Evolutionary conservation across 176 grass and related monocot genomes (phyloP), one percentile per base, ranked within the genome.

Genomic region (Oryza glumipatula): DNA sequence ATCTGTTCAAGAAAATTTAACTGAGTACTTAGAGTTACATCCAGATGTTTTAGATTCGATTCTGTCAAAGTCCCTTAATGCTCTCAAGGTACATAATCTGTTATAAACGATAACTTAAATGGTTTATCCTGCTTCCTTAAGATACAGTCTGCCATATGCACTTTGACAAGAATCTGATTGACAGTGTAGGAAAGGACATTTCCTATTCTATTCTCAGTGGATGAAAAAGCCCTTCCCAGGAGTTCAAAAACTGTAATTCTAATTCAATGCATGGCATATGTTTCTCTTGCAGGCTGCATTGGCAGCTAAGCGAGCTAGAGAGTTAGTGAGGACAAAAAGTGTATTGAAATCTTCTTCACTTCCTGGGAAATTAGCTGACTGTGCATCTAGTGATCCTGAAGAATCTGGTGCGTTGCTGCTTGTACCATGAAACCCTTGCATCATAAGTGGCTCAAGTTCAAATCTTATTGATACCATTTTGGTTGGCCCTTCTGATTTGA

Each of bases 291-390:
- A 98, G 96, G 96, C 96, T 94, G 91, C 96, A 70, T 66, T 95
- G 89, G 96, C 96, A 47, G 96, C 96, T 22, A 98, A 98, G 72
- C 74, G 91, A 11, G 96, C 96, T 89, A 93, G 96, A 80, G 96
- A 98, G 79, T 84, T 98, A 48, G 91, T 95, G 41, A 95, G 96
- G 73, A 91, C 93, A 81, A 98, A 98, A 82, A 89, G 93, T 73
- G 96, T 98, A 19, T 83, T 98, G 74, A 98, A 92, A 90, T 98
- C 96, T 70, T 96, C 93, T 82, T 92, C 96, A 80, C 83, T 98
- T 72, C 96, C 96, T 86, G 93, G 96, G 61, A 98, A 98, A 82
- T 79, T 98, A 68, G 96, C 93, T 79, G 93, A 98, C 82, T 98
- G 96, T 82, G 91, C 96, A 84, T 84, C 86, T 66, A 81, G 66